Base-by-base conservation (phyloP, 2,329 filamentous ascomycete species). In the Ceratocystis lukuohia region DNA sequence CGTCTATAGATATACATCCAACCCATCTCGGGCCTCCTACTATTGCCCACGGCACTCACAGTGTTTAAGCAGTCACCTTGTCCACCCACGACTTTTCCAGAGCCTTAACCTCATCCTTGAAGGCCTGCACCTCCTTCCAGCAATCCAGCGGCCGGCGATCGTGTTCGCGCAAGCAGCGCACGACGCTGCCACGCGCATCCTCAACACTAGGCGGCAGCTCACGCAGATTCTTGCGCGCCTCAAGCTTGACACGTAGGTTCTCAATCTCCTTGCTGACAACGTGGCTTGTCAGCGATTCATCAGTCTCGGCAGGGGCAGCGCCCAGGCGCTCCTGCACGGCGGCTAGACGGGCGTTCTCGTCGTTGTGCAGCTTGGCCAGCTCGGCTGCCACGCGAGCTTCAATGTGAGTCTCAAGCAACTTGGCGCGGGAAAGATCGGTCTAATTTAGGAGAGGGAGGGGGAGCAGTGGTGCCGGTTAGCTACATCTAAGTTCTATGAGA, bases 81-180 rank as follows among this genome's bases (percentile, higher is more conserved):
- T 95, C 88, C 45, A 96, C 90, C 84, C 95, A 97, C 30, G 81
- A 81, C 77, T 85, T 87, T 83, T 96, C 93, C 76, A 96, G 76
- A 78, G 84, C 85, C 71, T 88, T 85, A 63, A 97, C 92, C 80
- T 96, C 90, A 72, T 83, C 82, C 84, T 92, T 96, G 77, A 97
- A 97, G 22, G 80, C 81, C 78, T 95, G 88, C 28, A 96, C 91
- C 82, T 96, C 91, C 76, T 86, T 83, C 88, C 89, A 96, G 82
- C 93, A 97, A 79, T 96, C 89, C 74, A 96, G 79, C 74, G 93
- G 92, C 75, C 91, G 83, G 70, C 91, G 82, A 77, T 96, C 92
- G 75, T 96, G 87, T 73, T 87, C 82, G 69, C 88, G 81, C 79
- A 97, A 79, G 75, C 93, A 97, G 71, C 83, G 82, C 69, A 94